phyloP scores from a whole-genome alignment of 768 basidiomycete genomes.

The Piloderma croceum region DNA sequence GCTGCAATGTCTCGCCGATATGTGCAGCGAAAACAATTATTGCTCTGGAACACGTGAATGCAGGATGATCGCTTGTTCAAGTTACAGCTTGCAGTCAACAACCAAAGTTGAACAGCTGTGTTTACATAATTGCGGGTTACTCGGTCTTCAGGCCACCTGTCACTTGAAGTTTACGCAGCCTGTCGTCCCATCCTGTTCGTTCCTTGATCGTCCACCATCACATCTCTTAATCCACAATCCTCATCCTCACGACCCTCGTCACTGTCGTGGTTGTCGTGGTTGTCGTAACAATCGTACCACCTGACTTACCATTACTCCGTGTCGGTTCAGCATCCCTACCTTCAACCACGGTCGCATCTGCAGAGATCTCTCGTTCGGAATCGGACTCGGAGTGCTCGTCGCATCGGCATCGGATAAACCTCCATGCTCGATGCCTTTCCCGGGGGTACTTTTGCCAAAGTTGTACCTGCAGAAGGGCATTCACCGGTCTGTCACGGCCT shows the following conservation, averaged over 20 bases:
- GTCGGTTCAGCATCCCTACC: constrained; percentile 8
- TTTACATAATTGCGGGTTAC: no score
- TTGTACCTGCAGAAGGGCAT: not conserved
- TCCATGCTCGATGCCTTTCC: not conserved
- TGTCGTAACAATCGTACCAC: constrained; percentile 14
- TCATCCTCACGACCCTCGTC: constrained; percentile 11
- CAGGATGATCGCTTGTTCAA: no score
- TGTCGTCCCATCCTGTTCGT: no score
- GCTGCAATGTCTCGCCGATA: no score
- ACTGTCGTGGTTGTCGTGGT: constrained; percentile 23
- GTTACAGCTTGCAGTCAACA: no score
- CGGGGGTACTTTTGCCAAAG: not conserved
- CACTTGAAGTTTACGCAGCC: no score
- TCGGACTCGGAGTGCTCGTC: not conserved
- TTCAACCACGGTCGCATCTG: not conserved
- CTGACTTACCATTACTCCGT: constrained; percentile 17
- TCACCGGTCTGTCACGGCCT: not conserved
- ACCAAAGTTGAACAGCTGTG: no score
- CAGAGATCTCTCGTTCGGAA: not conserved
- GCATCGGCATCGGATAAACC: not conserved
- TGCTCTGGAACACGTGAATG: no score
- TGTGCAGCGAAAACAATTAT: no score
- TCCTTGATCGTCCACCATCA: no score
- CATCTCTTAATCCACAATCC: no score
- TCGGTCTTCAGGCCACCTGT: no score